Evolutionary conservation across 768 basidiomycete genomes (phyloP).

Genomic region (Nevesoporus exiguus): DNA sequence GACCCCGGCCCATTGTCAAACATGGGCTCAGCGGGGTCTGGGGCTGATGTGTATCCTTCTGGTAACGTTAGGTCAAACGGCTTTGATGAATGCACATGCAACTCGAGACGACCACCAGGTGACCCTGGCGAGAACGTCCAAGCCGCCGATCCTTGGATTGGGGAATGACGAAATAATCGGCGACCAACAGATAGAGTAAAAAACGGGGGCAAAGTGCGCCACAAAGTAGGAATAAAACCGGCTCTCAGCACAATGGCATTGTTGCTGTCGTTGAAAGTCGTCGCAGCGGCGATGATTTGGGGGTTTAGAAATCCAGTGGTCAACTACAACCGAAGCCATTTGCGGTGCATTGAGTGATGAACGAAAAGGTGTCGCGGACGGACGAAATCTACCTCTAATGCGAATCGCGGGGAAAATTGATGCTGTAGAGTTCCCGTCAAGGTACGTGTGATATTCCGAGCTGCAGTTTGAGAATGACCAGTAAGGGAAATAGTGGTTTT

Average conservation of each 20-base stretch:
- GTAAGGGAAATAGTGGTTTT: constrained; percentile 43
- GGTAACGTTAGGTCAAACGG: constrained; percentile 34
- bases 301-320: constrained; percentile 40
- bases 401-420: constrained; percentile 66
- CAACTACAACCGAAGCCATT: constrained; percentile 32
- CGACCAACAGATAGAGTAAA: constrained; percentile 45
- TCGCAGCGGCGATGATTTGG: constrained; percentile 39
- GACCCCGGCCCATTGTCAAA: constrained; percentile 41
- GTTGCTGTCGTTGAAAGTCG: constrained; percentile 48
- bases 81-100: constrained; percentile 43
- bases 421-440: constrained; percentile 71
- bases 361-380: constrained; percentile 13
- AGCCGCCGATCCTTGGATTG: constrained; percentile 43
- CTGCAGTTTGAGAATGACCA: constrained; percentile 33
- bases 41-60: constrained; percentile 22
- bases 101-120: constrained; percentile 31
- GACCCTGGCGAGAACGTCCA: constrained; percentile 28
- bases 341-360: constrained; percentile 8
- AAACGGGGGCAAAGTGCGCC: constrained; percentile 36
- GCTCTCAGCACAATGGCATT: constrained; percentile 43
- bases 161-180: constrained; percentile 48
- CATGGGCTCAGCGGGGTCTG: constrained; percentile 22
- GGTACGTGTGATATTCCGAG: constrained; percentile 34
- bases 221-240: constrained; percentile 33
- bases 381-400: constrained; percentile 39